phyloP scores from a whole-genome alignment of 345 rosid genomes.

The Salix brachista region DNA sequence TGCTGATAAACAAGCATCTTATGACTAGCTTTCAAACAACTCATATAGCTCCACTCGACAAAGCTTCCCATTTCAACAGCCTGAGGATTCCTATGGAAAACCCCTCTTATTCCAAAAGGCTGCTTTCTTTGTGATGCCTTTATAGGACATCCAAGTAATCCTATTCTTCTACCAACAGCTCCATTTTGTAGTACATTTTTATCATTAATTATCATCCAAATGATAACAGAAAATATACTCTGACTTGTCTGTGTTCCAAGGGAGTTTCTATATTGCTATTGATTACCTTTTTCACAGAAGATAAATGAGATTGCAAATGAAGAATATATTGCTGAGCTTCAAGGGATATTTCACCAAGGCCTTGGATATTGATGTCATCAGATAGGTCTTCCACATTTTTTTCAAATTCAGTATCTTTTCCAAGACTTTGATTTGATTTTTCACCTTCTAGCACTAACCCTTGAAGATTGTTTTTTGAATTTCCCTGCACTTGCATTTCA shows the following conservation, averaged over 20 bases:
- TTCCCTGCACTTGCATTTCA: constrained; percentile 38
- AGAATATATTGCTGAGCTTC: constrained; percentile 73
- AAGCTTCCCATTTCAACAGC: not conserved
- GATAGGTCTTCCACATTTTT: constrained; percentile 25
- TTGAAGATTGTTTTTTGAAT: constrained; percentile 36
- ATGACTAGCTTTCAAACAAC: not conserved
- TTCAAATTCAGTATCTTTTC: constrained; percentile 31
- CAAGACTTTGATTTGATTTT: constrained; percentile 23
- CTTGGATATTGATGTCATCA: constrained; percentile 38
- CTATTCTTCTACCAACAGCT: not conserved
- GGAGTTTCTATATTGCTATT: not conserved
- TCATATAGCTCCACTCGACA: not conserved
- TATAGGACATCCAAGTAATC: not conserved
- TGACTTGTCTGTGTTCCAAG: not conserved
- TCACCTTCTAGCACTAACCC: constrained; percentile 33
- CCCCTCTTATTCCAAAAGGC: not conserved
- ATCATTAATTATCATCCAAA: not conserved
- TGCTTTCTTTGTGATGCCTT: not conserved
- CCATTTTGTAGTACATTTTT: not conserved
- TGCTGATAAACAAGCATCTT: not conserved
- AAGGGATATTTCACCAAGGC: constrained; percentile 57
- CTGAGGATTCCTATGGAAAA: not conserved
- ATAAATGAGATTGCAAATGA: constrained; percentile 65
- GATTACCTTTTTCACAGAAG: constrained; percentile 67
- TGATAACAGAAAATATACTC: not conserved